These are phyloP conservation scores for Spergularia bocconei DNA, from an alignment of 148 eudicot genomes.

Conservation along the genomic window DNA sequence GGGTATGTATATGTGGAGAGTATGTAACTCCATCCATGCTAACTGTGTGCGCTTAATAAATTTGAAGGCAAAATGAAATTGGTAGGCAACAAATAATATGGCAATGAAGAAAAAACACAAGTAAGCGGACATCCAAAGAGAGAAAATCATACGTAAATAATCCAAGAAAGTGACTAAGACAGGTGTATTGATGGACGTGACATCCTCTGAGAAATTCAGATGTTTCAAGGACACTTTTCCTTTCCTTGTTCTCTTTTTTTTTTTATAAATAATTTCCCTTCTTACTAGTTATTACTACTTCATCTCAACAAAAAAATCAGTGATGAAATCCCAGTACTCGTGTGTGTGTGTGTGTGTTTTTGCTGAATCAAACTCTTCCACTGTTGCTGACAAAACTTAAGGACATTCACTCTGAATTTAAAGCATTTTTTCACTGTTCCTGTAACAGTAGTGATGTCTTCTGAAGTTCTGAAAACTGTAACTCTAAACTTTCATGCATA, in stretches of 20 bases:
- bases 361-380: slow-evolving; percentile 20
- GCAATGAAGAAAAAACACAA: not conserved
- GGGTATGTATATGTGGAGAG: too few relatives aligned
- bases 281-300: not conserved
- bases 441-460: not conserved
- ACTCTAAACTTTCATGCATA: not conserved
- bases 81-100: not conserved
- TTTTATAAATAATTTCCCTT: too few relatives aligned
- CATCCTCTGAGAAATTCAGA: slow-evolving; percentile 20
- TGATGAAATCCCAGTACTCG: not conserved
- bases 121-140: not conserved
- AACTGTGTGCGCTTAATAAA: too few relatives aligned
- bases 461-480: too few relatives aligned
- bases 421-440: slow-evolving; percentile 9
- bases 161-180: slow-evolving; percentile 14
- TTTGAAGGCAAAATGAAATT: not conserved
- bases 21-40: too few relatives aligned
- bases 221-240: not conserved
- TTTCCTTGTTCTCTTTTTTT: not conserved
- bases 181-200: slow-evolving; percentile 28
- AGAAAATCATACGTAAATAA: not conserved
- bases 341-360: not conserved
- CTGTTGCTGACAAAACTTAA: slow-evolving; percentile 2
- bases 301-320: not conserved
- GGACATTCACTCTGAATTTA: too few relatives aligned